These are phyloP conservation scores for Xylaria sp. DNA, from an alignment of 2,329 filamentous ascomycete genomes.

Conservation along the genomic window DNA sequence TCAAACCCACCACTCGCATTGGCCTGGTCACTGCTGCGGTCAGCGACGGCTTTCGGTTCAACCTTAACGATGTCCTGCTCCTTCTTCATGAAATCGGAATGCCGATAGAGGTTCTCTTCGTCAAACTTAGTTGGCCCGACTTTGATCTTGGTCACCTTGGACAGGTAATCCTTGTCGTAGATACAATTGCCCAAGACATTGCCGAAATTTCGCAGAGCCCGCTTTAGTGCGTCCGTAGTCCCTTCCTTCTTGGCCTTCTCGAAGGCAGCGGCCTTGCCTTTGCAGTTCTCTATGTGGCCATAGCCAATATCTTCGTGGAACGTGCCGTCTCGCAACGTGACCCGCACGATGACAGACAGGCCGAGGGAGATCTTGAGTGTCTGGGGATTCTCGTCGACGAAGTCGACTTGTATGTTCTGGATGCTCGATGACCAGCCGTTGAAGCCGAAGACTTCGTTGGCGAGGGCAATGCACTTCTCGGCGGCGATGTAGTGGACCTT, in stretches of 20 bases:
- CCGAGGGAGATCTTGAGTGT: constrained; percentile 85
- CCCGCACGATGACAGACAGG: constrained; percentile 87
- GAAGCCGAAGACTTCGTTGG: constrained; percentile 52
- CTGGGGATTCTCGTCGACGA: constrained; percentile 85
- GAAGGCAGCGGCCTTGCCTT: constrained; percentile 93
- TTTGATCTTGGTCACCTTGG: constrained; percentile 91
- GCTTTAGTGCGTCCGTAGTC: constrained; percentile 92
- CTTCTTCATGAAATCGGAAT: constrained; percentile 78
- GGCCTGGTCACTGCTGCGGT: constrained; percentile 45
- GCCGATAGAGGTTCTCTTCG: constrained; percentile 81
- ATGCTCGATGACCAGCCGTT: constrained; percentile 89
- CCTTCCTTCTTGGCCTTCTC: constrained; percentile 99
- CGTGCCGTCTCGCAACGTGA: constrained; percentile 92
- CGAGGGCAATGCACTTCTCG: constrained; percentile 88
- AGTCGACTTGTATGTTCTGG: constrained; percentile 93
- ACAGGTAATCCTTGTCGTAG: constrained; percentile 94
- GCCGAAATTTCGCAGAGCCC: constrained; percentile 89
- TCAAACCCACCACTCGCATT: constrained; percentile 60
- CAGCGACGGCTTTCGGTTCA: constrained; percentile 48
- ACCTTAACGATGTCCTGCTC: constrained; percentile 53
- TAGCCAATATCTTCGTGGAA: constrained; percentile 98
- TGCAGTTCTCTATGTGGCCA: constrained; percentile 94
- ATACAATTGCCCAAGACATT: constrained; percentile 98
- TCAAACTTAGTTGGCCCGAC: constrained; percentile 80
- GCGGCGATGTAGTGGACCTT: constrained; percentile 95